Conservation (phyloP, 306 rosid genomes). For the Acacia melanoxylon region DNA sequence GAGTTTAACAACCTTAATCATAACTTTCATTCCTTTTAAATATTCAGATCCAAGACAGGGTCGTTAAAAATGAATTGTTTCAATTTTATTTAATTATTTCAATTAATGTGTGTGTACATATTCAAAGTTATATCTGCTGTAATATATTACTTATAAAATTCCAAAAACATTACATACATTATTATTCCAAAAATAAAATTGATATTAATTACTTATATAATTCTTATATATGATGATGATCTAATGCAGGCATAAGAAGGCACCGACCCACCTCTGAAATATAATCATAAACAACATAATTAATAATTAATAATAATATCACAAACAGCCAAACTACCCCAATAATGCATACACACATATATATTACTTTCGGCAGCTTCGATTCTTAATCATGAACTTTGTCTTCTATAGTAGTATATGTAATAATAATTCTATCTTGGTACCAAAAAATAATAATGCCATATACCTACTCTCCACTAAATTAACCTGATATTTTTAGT, state of each 20-base stretch:
- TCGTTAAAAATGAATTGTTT: too few species aligned
- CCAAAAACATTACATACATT: neutral
- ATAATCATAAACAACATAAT: neutral
- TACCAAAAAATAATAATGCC: neutral
- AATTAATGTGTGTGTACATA: too few species aligned
- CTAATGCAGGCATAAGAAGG: neutral
- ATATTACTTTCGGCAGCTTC: neutral
- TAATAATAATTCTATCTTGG: neutral
- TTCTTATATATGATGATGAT: neutral
- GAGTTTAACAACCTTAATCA: too few species aligned
- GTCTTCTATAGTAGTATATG: neutral
- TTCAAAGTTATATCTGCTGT: too few species aligned
- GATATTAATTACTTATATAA: too few species aligned
- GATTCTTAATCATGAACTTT: neutral
- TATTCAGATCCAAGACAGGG: too few species aligned
- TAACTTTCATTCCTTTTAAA: too few species aligned
- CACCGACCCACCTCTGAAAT: conserved; percentile 4
- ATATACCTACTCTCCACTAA: neutral
- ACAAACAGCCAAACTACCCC: conserved; percentile 11
- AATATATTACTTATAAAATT: too few species aligned
- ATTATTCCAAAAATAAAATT: too few species aligned
- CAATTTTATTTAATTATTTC: too few species aligned
- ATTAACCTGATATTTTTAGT: neutral
- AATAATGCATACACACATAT: neutral
- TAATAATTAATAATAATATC: neutral